A percentile compares a stretch with the other conserved stretches of the same genome.
phyloP scores from a whole-genome alignment of 129 eudicot genomes.

The Arctium minus region DNA sequence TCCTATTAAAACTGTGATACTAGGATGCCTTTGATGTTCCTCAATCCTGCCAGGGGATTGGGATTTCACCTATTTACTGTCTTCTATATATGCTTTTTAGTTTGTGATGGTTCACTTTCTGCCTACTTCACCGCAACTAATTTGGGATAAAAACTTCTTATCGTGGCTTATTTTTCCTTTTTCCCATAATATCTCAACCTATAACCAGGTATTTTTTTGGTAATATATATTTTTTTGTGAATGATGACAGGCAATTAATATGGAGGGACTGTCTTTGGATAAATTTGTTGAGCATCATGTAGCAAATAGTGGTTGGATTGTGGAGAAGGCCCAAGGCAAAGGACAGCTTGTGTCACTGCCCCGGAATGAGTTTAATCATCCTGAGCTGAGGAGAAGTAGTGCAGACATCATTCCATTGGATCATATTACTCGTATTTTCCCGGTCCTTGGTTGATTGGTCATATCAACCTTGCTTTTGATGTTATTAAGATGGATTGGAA shows the following conservation, averaged over 20 bases:
- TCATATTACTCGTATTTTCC: constrained; percentile 72
- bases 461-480: background rate
- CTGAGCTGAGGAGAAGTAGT: constrained; percentile 66
- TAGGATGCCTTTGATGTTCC: no score
- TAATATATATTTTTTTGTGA: background rate
- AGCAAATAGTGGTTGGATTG: constrained; percentile 57
- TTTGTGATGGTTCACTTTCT: no score
- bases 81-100: no score
- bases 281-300: constrained; percentile 78
- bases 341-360: constrained; percentile 66
- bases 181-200: no score
- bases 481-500: background rate
- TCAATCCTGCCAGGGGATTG: no score
- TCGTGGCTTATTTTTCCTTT: no score
- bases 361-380: constrained; percentile 68
- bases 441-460: constrained; percentile 62
- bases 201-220: background rate
- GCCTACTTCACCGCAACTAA: no score
- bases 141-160: no score
- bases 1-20: no score
- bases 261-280: constrained; percentile 81
- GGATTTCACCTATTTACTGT: no score
- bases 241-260: constrained; percentile 66
- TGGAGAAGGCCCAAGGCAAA: constrained; percentile 60
- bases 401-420: constrained; percentile 76